Conservation (phyloP, 139 green algal species). For the Chlorella sp. region DNA sequence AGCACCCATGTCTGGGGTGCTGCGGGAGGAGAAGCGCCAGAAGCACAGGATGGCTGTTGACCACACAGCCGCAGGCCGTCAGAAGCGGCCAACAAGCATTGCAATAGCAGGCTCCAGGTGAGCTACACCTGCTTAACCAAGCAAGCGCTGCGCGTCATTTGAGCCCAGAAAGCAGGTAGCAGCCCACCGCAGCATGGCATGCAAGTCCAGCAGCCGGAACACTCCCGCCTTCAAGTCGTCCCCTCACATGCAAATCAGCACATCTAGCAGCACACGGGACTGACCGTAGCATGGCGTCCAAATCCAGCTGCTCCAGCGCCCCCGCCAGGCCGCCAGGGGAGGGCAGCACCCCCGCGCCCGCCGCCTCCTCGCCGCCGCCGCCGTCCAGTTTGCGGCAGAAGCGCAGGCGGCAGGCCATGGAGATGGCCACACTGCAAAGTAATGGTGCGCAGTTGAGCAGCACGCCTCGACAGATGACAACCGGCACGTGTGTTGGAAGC, state of each 20-base stretch:
- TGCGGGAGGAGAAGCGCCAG: too few species aligned
- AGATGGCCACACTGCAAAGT: slow-evolving; percentile 66
- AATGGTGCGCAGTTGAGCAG: background rate
- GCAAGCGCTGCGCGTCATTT: too few species aligned
- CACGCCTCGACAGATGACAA: too few species aligned
- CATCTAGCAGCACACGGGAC: background rate
- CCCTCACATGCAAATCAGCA: background rate
- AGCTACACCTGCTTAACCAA: too few species aligned
- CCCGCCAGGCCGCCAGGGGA: background rate
- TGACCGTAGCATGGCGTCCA: slow-evolving; percentile 26
- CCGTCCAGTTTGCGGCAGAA: slow-evolving; percentile 65
- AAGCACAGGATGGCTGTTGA: too few species aligned
- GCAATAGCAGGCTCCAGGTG: too few species aligned
- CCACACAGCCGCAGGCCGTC: too few species aligned
- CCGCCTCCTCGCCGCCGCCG: background rate
- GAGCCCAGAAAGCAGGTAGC: background rate
- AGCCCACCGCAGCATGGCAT: slow-evolving; percentile 15
- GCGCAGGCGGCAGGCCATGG: slow-evolving; percentile 85
- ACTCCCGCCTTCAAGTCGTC: too few species aligned
- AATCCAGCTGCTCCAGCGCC: slow-evolving; percentile 15
- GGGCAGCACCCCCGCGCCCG: background rate
- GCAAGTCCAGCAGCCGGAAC: background rate
- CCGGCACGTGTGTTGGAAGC: too few species aligned
- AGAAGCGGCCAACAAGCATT: too few species aligned
- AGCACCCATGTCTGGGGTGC: background rate